Conservation (phyloP, 1,139 yeast genomes). For the Pichia sp. region DNA sequence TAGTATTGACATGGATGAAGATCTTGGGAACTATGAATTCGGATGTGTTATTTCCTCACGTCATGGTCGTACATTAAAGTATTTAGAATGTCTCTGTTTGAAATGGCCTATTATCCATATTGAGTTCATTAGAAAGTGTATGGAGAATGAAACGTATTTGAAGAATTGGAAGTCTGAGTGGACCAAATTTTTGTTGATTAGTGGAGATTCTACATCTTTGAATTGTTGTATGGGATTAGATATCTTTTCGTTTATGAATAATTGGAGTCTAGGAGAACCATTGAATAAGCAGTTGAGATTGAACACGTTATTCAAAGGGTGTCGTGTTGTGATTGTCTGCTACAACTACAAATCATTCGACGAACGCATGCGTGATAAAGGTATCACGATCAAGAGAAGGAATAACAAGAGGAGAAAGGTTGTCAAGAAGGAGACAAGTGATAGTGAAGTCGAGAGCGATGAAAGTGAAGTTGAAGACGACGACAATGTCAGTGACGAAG, state of each 20-base stretch:
- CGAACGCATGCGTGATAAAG: too few species aligned
- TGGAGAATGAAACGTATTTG: conserved; percentile 30
- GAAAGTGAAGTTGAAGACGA: not conserved
- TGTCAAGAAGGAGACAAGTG: not conserved
- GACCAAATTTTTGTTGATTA: conserved; percentile 62
- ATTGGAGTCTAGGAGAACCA: conserved; percentile 14
- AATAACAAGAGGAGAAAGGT: not conserved
- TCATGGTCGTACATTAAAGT: conserved; percentile 67
- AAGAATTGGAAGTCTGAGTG: conserved; percentile 37
- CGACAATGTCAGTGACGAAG: not conserved
- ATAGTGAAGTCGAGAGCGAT: not conserved
- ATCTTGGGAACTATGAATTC: conserved; percentile 39
- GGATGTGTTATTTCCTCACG: conserved; percentile 64
- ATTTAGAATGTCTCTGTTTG: conserved; percentile 77
- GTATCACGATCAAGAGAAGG: too few species aligned
- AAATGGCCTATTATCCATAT: conserved; percentile 87
- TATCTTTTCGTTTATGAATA: conserved; percentile 36
- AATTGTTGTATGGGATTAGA: conserved; percentile 41
- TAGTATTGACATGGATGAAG: conserved; percentile 1
- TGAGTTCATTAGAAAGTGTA: conserved; percentile 56
- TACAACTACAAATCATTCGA: not conserved
- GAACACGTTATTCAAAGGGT: conserved; percentile 38
- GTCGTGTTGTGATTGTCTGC: conserved; percentile 33
- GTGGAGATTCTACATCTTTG: conserved; percentile 54
- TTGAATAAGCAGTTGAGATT: conserved; percentile 41